phyloP scores from a whole-genome alignment of 2,329 filamentous ascomycete species.

The Cercospora berteroae region DNA sequence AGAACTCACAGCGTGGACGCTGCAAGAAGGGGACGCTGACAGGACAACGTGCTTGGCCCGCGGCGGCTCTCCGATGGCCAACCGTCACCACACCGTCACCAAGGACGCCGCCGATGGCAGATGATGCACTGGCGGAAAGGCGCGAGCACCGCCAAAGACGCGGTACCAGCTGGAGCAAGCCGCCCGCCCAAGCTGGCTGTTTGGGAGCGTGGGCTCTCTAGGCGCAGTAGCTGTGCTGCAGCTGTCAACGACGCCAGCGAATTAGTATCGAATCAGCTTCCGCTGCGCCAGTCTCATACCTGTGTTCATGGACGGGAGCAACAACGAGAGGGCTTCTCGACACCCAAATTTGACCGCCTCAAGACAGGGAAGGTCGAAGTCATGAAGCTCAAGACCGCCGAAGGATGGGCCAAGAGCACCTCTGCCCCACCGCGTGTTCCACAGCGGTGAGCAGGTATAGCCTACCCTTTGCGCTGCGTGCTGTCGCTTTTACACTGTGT shows the following conservation, averaged over 20 bases:
- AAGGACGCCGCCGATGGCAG: background rate
- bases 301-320: background rate
- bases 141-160: background rate
- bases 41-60: background rate
- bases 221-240: background rate
- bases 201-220: background rate
- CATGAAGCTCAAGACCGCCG: background rate
- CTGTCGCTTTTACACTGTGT: background rate
- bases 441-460: background rate
- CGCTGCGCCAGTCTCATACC: background rate
- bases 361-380: background rate
- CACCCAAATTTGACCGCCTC: background rate
- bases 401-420: background rate
- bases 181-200: background rate
- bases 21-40: background rate
- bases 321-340: background rate
- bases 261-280: background rate
- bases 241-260: background rate
- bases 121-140: background rate
- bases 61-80: background rate
- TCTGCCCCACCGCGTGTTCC: background rate
- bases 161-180: background rate
- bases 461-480: background rate
- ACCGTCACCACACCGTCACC: background rate
- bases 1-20: background rate